Evolutionary conservation across 352 stramenopile species (phyloP).

Genomic region (Discostella stelligera): DNA sequence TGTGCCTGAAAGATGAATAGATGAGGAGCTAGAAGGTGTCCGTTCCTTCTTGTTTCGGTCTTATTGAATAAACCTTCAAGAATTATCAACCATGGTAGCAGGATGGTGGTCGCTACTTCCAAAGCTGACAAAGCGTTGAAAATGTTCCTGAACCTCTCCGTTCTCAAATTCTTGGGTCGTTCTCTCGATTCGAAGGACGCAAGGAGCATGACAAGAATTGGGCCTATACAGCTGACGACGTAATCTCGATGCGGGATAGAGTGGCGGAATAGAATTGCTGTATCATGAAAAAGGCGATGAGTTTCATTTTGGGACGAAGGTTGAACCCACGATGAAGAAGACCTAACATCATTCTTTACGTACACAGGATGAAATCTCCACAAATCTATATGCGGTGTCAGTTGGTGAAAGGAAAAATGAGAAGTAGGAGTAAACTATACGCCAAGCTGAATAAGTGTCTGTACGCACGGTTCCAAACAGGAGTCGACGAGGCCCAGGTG

Average conservation of each 20-base stretch:
- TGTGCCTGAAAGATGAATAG: conserved; percentile 54
- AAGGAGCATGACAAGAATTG: conserved; percentile 19
- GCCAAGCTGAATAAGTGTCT: too few relatives aligned
- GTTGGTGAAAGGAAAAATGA: neutral
- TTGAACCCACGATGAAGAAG: neutral
- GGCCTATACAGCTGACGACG: conserved; percentile 22
- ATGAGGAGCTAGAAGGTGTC: conserved; percentile 41
- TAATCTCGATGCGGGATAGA: conserved; percentile 39
- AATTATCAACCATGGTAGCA: conserved; percentile 44
- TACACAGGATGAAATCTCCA: conserved; percentile 17
- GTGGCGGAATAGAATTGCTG: conserved; percentile 10
- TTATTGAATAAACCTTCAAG: conserved; percentile 38
- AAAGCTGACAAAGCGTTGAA: conserved; percentile 30
- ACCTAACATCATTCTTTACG: neutral
- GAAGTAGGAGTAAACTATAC: neutral
- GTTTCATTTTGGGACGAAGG: neutral
- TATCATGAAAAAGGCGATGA: neutral
- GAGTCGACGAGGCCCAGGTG: neutral
- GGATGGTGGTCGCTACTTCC: conserved; percentile 39
- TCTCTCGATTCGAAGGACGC: conserved; percentile 32
- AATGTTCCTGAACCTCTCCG: conserved; percentile 30
- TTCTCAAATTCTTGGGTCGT: neutral
- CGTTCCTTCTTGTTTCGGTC: conserved; percentile 22
- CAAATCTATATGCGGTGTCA: conserved; percentile 5
- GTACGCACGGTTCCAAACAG: neutral